Evolutionary conservation across 805 yeast species (phyloP).

Genomic region (Myxozyma melibiosi): DNA sequence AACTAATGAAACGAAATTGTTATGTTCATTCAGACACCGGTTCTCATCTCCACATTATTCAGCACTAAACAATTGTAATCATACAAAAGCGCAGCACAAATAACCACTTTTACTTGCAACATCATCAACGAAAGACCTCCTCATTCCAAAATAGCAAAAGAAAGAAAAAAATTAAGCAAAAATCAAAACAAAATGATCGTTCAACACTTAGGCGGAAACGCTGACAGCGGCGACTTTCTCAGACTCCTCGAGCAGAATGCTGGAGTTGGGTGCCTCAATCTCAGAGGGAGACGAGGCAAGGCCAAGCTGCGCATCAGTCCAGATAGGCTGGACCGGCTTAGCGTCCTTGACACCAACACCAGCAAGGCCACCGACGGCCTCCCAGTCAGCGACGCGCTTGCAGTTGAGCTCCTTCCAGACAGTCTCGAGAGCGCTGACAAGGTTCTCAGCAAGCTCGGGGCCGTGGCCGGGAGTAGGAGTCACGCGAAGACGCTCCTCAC

Average conservation of each 20-base stretch:
- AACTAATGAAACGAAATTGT: no score
- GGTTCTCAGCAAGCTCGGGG: slow-evolving; percentile 69
- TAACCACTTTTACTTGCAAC: not conserved
- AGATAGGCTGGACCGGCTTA: slow-evolving; percentile 61
- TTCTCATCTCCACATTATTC: no score
- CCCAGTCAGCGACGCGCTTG: slow-evolving; percentile 79
- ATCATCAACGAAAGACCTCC: not conserved
- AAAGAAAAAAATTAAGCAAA: not conserved
- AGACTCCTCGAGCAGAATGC: slow-evolving; percentile 6
- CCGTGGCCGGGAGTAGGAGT: slow-evolving; percentile 99
- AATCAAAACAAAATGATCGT: not conserved
- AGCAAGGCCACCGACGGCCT: slow-evolving; percentile 78
- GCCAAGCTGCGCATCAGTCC: slow-evolving; percentile 82
- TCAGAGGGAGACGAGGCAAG: slow-evolving; percentile 5
- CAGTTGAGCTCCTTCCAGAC: slow-evolving; percentile 76
- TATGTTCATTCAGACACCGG: no score
- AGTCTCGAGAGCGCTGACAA: slow-evolving; percentile 76
- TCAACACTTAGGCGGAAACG: slow-evolving; percentile 23
- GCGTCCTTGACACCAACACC: slow-evolving; percentile 73
- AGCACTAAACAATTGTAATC: not conserved
- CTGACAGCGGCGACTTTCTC: slow-evolving; percentile 16
- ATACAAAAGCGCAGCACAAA: not conserved
- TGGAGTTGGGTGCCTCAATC: not conserved
- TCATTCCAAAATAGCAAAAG: not conserved
- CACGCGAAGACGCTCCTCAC: slow-evolving; percentile 92